Percentiles rank a stretch among this genome's conserved stretches.
phyloP scores from a whole-genome alignment of 371 early-diverging fungal species.

The Rhizopus stolonifer region DNA sequence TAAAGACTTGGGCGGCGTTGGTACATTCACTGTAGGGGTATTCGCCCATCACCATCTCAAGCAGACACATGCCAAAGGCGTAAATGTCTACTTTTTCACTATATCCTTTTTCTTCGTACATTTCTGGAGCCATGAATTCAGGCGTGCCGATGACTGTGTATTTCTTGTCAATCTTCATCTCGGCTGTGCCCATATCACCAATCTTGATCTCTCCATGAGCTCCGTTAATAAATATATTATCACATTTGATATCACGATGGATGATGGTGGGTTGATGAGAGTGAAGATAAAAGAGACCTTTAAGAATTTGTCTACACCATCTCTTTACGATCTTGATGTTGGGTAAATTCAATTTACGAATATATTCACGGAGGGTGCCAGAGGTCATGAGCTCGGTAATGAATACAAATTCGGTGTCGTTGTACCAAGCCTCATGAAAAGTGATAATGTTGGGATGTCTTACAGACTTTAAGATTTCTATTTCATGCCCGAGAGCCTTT shows the following conservation, averaged over 20 bases:
- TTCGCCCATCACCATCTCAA: slow-evolving; percentile 89
- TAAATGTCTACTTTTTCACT: slow-evolving; percentile 90
- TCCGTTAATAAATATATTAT: slow-evolving; percentile 90
- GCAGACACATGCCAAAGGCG: slow-evolving; percentile 91
- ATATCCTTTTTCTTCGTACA: slow-evolving; percentile 87
- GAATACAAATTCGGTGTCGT: slow-evolving; percentile 77
- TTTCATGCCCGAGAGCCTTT: slow-evolving; percentile 55
- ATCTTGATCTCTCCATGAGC: slow-evolving; percentile 89
- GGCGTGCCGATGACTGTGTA: slow-evolving; percentile 76
- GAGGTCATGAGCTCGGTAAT: slow-evolving; percentile 95
- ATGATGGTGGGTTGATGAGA: slow-evolving; percentile 82
- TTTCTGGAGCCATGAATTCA: slow-evolving; percentile 92
- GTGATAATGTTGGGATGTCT: slow-evolving; percentile 89
- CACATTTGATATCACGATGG: slow-evolving; percentile 84
- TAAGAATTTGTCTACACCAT: slow-evolving; percentile 81
- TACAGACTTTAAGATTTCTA: slow-evolving; percentile 72
- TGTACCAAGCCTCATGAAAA: slow-evolving; percentile 70
- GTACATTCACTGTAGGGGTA: slow-evolving; percentile 89
- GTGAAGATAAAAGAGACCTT: slow-evolving; percentile 84
- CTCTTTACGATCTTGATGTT: slow-evolving; percentile 79
- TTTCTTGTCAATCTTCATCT: slow-evolving; percentile 56
- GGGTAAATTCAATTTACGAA: slow-evolving; percentile 67
- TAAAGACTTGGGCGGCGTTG: slow-evolving; percentile 85
- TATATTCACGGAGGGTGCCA: slow-evolving; percentile 81
- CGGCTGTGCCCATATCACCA: slow-evolving; percentile 81